Evolutionary conservation across 2,329 filamentous ascomycete species (phyloP), one percentile per base, ranked within the genome.

Genomic region (Aspergillus texensis): DNA sequence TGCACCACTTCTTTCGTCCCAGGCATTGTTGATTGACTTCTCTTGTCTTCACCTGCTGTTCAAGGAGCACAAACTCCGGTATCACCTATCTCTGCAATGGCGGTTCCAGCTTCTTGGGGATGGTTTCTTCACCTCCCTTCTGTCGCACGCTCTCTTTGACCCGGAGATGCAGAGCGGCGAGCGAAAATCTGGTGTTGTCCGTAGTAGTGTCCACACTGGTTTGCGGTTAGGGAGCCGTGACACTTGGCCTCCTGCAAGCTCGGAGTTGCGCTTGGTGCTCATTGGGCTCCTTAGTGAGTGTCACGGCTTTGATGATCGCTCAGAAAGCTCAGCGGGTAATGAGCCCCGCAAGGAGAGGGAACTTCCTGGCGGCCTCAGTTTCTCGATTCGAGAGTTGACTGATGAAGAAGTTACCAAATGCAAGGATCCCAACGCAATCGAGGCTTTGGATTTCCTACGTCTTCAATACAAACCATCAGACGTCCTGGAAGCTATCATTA

Each of bases 181-280:
- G 74, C 85, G 91, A 50, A 86, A 87, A 57, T 81, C 86, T 21
- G 92, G 92, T 3, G 83, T 89, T 36, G 87, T 91, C 52, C 85
- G 89, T 10, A 86, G 86, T 53, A 89, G 91, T 56, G 86, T 89
- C 62, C 81, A 87, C 16, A 94, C 96, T 83, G 94, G 95, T 1
- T 83, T 98, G 46, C 90, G 93, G 46, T 82, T 98, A 0, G 91
- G 91, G n/a, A 88, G 87, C 2, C 87, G 93, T 70, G 88, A 92
- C 61, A 92, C 85, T 36, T 98, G 95, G 95, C 95, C 95, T 30
- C 95, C 95, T 5, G 93, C 93, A 28, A 96, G 92, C 75, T 97
- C 94, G 0, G 95, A 98, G 75, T 81, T 99, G n/a, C 88, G 93
- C 11, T 83, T 98, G 6, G 92, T 92, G 0, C 83, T 99, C 21